Evolutionary conservation across 768 basidiomycete genomes (phyloP), one percentile per base, ranked within the genome.

Genomic region (Termitomyces titanicus): DNA sequence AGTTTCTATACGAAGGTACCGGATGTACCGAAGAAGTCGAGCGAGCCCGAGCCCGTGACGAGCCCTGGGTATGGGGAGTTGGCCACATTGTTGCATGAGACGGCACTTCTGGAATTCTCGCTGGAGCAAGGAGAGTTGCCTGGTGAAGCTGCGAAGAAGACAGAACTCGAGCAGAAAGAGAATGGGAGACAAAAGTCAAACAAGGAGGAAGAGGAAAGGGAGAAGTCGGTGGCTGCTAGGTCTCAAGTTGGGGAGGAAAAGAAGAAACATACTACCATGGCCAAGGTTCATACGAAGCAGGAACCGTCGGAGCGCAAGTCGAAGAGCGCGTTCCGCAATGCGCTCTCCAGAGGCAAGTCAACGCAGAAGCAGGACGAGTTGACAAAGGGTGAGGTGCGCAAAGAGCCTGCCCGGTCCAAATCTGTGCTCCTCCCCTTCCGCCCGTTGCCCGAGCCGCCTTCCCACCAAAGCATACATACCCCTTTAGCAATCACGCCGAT

Each of bases 41-140:
- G n/a, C n/a, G 24, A 38, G 24, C 11, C 17, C 10, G 47, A 48
- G 24, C 10, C 34, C 20, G 10, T 38, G 24, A 20, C 72, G 24
- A 84, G 74, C 62, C 81, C 82, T 31, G 79, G 76, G 7, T 69
- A 59, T 31, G 78, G 77, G 2, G 86, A 88, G 44, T 63, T 88
- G 53, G 74, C 80, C 4, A 66, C 72, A 31, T 68, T 88, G 45
- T 63, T 87, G 25, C 78, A 80, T 42, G 81, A 85, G 48, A 81
- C 86, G 7, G 80, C 84, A 29, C 61, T 80, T 51, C 64, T 88
- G 45, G 85, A 87, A 70, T 65, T 75, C 63, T 74, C 74, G 53
- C 69, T 88, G 38, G 74, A 74, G 40, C 72, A 72, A 27, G 83
- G 83, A 4, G 77, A 78, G 47, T 64, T 79, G 13, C 76, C 77